Conservation (phyloP, 805 yeast genomes). For the Candida peoriensis region DNA sequence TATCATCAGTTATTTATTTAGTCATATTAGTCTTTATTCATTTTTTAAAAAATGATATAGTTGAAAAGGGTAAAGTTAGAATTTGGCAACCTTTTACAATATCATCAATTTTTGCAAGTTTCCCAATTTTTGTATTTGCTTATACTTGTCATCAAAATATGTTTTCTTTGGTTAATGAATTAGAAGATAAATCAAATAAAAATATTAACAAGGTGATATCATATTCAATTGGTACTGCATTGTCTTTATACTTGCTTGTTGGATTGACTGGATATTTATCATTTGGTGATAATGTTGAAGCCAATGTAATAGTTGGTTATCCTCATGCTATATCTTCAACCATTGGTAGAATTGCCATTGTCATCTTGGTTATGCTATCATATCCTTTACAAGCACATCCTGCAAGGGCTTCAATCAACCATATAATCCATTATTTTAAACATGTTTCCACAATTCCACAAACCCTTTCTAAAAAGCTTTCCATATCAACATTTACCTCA, state of each 20-base stretch:
- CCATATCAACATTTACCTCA: slow-evolving; percentile 11
- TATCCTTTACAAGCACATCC: slow-evolving; percentile 91
- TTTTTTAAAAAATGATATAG: slow-evolving; percentile 52
- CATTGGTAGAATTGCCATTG: slow-evolving; percentile 76
- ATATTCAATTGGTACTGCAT: slow-evolving; percentile 55
- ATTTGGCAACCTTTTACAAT: slow-evolving; percentile 42
- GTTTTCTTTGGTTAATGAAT: slow-evolving; percentile 84
- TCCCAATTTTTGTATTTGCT: slow-evolving; percentile 92
- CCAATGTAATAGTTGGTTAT: slow-evolving; percentile 78
- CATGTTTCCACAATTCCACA: slow-evolving; percentile 21
- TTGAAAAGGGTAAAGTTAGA: slow-evolving; percentile 46
- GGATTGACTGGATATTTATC: slow-evolving; percentile 84
- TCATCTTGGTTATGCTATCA: slow-evolving; percentile 73
- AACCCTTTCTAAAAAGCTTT: slow-evolving; percentile 19
- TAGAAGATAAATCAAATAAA: slow-evolving; percentile 47
- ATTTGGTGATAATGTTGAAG: slow-evolving; percentile 74
- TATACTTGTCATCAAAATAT: slow-evolving; percentile 95
- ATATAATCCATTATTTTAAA: slow-evolving; percentile 52
- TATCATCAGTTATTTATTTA: slow-evolving; percentile 75
- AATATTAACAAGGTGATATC: slow-evolving; percentile 43
- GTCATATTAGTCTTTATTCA: slow-evolving; percentile 71
- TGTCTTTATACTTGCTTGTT: slow-evolving; percentile 58
- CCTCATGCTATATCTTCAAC: slow-evolving; percentile 62
- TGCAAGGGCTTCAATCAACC: slow-evolving; percentile 75
- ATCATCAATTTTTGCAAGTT: slow-evolving; percentile 54